These are phyloP conservation scores for Coniochaeta pulveracea DNA, from an alignment of 2,329 filamentous ascomycete species.

Conservation along the genomic window DNA sequence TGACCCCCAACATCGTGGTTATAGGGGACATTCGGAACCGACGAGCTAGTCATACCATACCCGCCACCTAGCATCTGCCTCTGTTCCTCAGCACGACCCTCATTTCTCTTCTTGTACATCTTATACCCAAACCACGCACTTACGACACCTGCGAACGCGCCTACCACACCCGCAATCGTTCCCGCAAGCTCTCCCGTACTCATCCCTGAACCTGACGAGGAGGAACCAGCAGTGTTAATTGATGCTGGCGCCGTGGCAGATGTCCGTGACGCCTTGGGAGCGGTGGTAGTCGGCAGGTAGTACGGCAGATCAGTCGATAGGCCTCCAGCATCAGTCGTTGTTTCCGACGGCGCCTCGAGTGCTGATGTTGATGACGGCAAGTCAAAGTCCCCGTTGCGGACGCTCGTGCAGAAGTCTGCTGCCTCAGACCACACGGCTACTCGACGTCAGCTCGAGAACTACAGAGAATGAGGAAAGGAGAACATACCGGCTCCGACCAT, in stretches of 20 bases:
- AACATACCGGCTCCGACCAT: constrained; percentile 3
- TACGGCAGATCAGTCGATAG: neutral
- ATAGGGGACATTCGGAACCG: too few relatives aligned
- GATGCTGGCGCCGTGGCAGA: neutral
- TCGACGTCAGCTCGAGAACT: neutral
- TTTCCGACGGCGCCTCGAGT: neutral
- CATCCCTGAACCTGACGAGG: neutral
- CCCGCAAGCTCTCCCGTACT: constrained; percentile 3
- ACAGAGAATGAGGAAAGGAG: neutral
- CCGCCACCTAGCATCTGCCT: too few relatives aligned
- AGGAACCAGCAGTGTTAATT: neutral
- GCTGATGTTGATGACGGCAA: neutral
- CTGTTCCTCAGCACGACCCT: too few relatives aligned
- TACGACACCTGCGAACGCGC: too few relatives aligned
- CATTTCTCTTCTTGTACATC: too few relatives aligned
- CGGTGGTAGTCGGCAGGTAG: neutral
- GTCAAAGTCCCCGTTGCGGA: neutral
- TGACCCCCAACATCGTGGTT: too few relatives aligned
- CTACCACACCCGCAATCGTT: too few relatives aligned
- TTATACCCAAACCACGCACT: too few relatives aligned
- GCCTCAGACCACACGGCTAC: neutral
- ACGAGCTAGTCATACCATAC: too few relatives aligned
- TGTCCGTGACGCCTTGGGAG: neutral
- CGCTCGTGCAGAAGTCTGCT: constrained; percentile 1
- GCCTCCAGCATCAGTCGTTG: neutral